phyloP scores from a whole-genome alignment of 371 early-diverging fungal species.

The Cokeromyces recurvatus region DNA sequence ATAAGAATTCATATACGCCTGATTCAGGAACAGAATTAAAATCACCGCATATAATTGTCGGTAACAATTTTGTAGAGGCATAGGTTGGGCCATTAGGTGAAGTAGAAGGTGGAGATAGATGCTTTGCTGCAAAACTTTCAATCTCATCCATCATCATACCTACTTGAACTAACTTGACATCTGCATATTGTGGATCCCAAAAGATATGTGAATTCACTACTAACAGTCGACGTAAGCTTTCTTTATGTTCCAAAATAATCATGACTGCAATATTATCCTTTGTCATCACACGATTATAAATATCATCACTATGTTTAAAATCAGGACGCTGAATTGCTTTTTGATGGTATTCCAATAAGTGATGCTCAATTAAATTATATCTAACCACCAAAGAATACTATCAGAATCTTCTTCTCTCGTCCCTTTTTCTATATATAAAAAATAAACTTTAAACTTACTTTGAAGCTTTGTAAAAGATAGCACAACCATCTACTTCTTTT shows the following conservation, averaged over 20 bases:
- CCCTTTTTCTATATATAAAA: too few relatives aligned
- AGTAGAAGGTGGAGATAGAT: constrained; percentile 30
- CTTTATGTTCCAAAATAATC: constrained; percentile 79
- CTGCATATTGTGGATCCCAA: constrained; percentile 90
- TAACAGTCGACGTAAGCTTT: constrained; percentile 62
- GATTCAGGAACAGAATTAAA: constrained; percentile 92
- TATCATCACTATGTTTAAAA: constrained; percentile 86
- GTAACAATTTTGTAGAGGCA: constrained; percentile 41
- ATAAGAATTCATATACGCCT: constrained; percentile 88
- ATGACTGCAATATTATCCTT: constrained; percentile 96
- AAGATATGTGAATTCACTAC: constrained; percentile 92
- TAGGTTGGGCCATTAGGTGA: constrained; percentile 15
- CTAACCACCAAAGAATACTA: not conserved
- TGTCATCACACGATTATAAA: constrained; percentile 91
- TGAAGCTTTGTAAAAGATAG: constrained; percentile 88
- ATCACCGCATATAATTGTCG: constrained; percentile 88
- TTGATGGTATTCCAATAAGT: constrained; percentile 89
- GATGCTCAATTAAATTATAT: constrained; percentile 67
- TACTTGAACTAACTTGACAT: constrained; percentile 97
- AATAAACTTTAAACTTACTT: constrained; percentile 42
- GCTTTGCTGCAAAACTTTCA: constrained; percentile 51
- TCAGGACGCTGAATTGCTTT: constrained; percentile 83
- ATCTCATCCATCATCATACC: constrained; percentile 92
- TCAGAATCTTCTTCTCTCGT: too few relatives aligned
- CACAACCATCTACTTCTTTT: constrained; percentile 93